These are phyloP conservation scores for Colletotrichum tropicicola DNA, from an alignment of 2,329 filamentous ascomycete genomes.

Conservation along the genomic window DNA sequence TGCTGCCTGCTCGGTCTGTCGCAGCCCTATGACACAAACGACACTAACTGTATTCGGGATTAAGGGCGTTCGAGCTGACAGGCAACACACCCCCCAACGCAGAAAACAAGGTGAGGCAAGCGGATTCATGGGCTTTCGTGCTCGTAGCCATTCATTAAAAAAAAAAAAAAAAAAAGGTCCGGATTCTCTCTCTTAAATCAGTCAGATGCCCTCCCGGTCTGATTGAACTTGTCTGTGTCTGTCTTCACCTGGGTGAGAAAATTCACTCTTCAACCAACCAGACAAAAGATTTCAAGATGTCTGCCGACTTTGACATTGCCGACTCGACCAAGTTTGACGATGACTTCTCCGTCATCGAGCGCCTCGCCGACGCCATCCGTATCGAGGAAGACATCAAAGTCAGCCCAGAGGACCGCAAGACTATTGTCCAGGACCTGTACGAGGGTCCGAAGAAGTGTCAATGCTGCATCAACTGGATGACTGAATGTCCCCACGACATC, in stretches of 20 bases:
- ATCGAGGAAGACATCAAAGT: neutral
- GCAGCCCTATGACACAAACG: neutral
- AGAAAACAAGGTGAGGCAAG: neutral
- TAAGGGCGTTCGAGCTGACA: neutral
- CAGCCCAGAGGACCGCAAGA: constrained; percentile 1
- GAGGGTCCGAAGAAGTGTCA: constrained; percentile 37
- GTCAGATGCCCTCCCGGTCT: neutral
- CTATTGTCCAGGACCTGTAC: constrained; percentile 36
- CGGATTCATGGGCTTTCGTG: too few relatives aligned
- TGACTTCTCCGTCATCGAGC: constrained; percentile 22
- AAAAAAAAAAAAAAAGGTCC: too few relatives aligned
- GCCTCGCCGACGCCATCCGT: constrained; percentile 8
- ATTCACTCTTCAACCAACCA: neutral
- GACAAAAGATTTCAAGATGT: neutral
- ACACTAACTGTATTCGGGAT: neutral
- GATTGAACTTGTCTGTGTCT: neutral
- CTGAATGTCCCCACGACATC: constrained; percentile 33
- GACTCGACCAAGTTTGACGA: neutral
- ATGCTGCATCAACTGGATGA: constrained; percentile 41
- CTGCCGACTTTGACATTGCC: neutral
- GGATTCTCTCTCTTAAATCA: neutral
- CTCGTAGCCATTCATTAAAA: too few relatives aligned
- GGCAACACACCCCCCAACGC: neutral
- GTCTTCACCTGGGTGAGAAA: too few relatives aligned
- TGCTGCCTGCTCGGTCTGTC: neutral